Evolutionary conservation across 139 green algal species (phyloP), one percentile per base, ranked within the genome.

Genomic region (Haematococcus sp.): DNA sequence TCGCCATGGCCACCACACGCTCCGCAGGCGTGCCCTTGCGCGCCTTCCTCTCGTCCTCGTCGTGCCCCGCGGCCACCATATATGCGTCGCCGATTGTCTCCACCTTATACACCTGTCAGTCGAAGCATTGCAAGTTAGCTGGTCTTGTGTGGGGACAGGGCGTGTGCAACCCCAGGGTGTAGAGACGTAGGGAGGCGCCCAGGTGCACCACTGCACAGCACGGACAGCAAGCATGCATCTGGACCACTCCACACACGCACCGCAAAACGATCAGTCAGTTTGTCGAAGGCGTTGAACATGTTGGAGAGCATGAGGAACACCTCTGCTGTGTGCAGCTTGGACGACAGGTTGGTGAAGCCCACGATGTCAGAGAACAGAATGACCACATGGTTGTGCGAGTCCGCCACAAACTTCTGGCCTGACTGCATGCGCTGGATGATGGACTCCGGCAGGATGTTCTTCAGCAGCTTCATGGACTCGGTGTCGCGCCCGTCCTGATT

Each of bases 71-170:
- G 0, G 76, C 77, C 15, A 86, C 80, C 82, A 90, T 86, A 73
- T 90, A 90, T 19, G 76, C 80, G 46, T 90, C 85, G 1, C 82
- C 81, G 31, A 89, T 82, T 0, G 83, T 89, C 67, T 89, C 79
- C 44, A 85, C 76, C 73, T 86, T 88, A 68, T 83, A 86, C 11
- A 49, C 40, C 40, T 49, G 40, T 11, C n/a, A n/a, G n/a, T n/a
- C n/a, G n/a, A n/a, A n/a, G n/a, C n/a, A n/a, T n/a, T n/a, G n/a
- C n/a, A n/a, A n/a, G n/a, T n/a, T n/a, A n/a, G n/a, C n/a, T n/a
- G n/a, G n/a, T n/a, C n/a, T n/a, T n/a, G n/a, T n/a, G n/a, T n/a
- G n/a, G n/a, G n/a, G n/a, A n/a, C n/a, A n/a, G n/a, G n/a, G n/a
- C n/a, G n/a, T n/a, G n/a, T n/a, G n/a, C n/a, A n/a, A n/a, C n/a